These are phyloP conservation scores for Globisporangium middletonii DNA, from an alignment of 352 stramenopile genomes.

Conservation along the genomic window DNA sequence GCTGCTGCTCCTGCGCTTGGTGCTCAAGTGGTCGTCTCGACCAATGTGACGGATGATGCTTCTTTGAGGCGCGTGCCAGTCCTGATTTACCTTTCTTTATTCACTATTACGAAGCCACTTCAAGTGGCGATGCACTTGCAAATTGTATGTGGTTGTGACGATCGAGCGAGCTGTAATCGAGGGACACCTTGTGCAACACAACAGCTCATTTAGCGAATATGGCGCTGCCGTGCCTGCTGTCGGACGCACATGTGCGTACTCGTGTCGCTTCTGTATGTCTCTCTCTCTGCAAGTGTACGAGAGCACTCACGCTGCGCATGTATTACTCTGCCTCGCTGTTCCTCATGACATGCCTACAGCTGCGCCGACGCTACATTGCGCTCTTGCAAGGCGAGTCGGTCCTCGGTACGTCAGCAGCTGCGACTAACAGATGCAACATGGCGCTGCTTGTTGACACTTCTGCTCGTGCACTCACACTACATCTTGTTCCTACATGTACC, in stretches of 20 bases:
- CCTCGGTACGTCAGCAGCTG: constrained; percentile 21
- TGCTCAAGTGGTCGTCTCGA: neutral
- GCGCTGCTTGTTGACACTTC: too few species aligned
- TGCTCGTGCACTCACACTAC: neutral
- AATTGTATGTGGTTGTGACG: neutral
- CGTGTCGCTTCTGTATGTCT: neutral
- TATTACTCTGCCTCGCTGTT: too few species aligned
- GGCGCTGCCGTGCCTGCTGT: constrained; percentile 10
- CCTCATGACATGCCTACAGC: constrained; percentile 10
- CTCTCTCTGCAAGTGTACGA: neutral
- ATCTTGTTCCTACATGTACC: neutral
- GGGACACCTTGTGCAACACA: neutral
- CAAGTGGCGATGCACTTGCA: neutral
- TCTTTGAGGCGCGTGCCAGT: neutral
- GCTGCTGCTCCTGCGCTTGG: neutral
- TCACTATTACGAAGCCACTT: neutral
- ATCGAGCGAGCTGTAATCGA: neutral
- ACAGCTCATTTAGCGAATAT: constrained; percentile 2
- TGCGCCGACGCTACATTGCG: constrained; percentile 39
- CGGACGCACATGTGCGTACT: constrained; percentile 20
- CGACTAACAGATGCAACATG: neutral
- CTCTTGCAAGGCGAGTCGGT: constrained; percentile 37
- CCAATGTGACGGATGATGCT: neutral
- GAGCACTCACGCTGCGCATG: neutral
- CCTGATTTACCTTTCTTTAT: neutral